Conservation (phyloP, 1,139 yeast species). For the Yamadazyma mexicana region DNA sequence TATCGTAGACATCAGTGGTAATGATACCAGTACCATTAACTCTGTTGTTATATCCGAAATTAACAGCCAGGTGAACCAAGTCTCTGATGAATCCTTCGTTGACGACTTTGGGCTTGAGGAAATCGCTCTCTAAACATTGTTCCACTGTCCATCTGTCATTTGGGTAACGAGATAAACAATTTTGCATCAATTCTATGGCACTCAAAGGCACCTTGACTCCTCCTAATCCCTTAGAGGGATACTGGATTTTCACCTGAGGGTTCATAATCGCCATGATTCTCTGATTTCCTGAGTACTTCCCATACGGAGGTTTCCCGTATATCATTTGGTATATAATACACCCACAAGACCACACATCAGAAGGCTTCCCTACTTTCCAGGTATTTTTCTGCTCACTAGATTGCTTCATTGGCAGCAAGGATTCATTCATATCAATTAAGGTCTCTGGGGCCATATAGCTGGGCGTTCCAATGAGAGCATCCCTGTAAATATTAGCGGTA, state of each 20-base stretch:
- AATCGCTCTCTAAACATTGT: conserved; percentile 55
- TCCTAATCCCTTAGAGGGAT: conserved; percentile 63
- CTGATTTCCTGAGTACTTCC: conserved; percentile 74
- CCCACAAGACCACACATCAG: conserved; percentile 98
- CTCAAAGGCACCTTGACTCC: conserved; percentile 66
- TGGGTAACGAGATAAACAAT: conserved; percentile 76
- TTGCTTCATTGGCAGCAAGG: conserved; percentile 26
- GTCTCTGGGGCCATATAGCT: conserved; percentile 99
- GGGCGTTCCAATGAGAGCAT: conserved; percentile 92
- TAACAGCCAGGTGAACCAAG: conserved; percentile 73
- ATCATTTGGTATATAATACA: conserved; percentile 95
- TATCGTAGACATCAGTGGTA: conserved; percentile 41
- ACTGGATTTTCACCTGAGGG: conserved; percentile 76
- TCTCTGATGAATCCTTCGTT: conserved; percentile 67
- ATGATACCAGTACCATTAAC: conserved; percentile 35
- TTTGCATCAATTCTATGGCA: conserved; percentile 69
- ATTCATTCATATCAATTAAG: conserved; percentile 58
- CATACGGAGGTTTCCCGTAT: conserved; percentile 92
- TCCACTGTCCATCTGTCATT: conserved; percentile 63
- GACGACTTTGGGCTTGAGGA: conserved; percentile 74
- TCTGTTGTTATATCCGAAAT: conserved; percentile 55
- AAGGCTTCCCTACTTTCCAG: conserved; percentile 92
- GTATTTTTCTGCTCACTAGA: conserved; percentile 37
- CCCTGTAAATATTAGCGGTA: conserved; percentile 86
- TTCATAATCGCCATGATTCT: conserved; percentile 83